Evolutionary conservation across 768 basidiomycete genomes (phyloP), one percentile per base, ranked within the genome.

Genomic region (Termitomyces sp.): DNA sequence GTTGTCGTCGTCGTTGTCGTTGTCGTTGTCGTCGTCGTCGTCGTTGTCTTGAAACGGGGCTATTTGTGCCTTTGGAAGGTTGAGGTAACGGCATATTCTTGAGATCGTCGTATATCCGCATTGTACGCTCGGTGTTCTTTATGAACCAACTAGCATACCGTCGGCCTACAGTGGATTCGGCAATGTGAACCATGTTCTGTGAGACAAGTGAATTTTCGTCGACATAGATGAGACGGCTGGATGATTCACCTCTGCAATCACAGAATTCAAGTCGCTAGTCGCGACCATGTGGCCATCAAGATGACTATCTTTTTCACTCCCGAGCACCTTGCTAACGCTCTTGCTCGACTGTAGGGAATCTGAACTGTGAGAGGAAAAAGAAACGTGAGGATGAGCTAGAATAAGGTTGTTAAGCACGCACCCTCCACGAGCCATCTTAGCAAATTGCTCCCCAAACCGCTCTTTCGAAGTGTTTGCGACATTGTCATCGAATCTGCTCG

Each of bases 81-180:
- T 67, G 65, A 10, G 82, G 80, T 32, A 82, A 69, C 6, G 81
- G 80, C 68, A 75, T 73, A 57, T 70, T 73, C 58, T 77, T 86
- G 63, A 97, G 76, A 59, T 87, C 87, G 65, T 95, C 93, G 60
- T 87, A 79, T 56, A 95, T 90, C 63, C 91, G 83, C 66, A 93
- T 90, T 26, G 94, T 87, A 63, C 94, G 85, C 71, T 97, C 94
- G 5, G 93, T 92, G 72, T 95, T 93, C 64, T 94, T 88, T 73
- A 98, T 95, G 75, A 98, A 98, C 92, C 94, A 97, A 40, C 94
- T 92, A 2, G 94, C 96, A 71, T 93, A 98, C 50, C 94, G 86
- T 47, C 96, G 77, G 16, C 94, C 94, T 20, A 96, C 86, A 0
- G 93, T 97, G 22, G 93, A 94, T 71, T 98, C 95, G 3, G 92